Conservation (phyloP, 106 monocot species). For the Iris macrosiphon region DNA sequence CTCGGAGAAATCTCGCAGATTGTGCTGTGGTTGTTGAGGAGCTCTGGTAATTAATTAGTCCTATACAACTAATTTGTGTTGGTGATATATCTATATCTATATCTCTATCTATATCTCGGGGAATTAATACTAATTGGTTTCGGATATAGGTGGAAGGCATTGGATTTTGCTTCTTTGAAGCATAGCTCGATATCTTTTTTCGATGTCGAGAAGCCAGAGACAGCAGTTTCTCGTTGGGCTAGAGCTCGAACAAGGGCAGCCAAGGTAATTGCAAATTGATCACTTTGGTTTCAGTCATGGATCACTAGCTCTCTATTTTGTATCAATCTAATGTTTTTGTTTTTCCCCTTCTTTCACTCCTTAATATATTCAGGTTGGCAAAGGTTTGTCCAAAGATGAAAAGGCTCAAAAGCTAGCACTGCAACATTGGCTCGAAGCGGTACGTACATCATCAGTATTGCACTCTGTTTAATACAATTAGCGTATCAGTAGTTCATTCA, state of each 20-base stretch:
- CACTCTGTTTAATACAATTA: no score
- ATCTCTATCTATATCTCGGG: neutral
- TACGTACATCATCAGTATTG: slow-evolving; percentile 7
- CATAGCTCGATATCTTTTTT: slow-evolving; percentile 74
- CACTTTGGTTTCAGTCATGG: no score
- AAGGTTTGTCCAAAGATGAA: slow-evolving; percentile 64
- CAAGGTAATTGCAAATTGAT: slow-evolving; percentile 33
- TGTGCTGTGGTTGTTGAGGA: slow-evolving; percentile 76
- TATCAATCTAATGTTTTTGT: neutral
- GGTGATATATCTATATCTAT: no score
- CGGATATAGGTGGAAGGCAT: slow-evolving; percentile 51
- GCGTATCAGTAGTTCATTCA: neutral
- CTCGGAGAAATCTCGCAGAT: slow-evolving; percentile 76
- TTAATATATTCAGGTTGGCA: slow-evolving; percentile 36
- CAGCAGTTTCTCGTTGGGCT: slow-evolving; percentile 66
- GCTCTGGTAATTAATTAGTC: slow-evolving; percentile 31
- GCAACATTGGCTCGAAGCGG: slow-evolving; percentile 84
- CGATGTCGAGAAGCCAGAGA: slow-evolving; percentile 48
- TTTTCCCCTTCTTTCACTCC: neutral
- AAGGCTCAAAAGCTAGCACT: slow-evolving; percentile 73
- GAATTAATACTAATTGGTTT: neutral
- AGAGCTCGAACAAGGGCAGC: slow-evolving; percentile 71
- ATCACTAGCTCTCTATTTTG: neutral
- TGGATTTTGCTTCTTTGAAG: slow-evolving; percentile 69
- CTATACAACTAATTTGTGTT: neutral